These are phyloP conservation scores for Podaxis mareebaensis DNA, from an alignment of 768 basidiomycete genomes.

Conservation along the genomic window DNA sequence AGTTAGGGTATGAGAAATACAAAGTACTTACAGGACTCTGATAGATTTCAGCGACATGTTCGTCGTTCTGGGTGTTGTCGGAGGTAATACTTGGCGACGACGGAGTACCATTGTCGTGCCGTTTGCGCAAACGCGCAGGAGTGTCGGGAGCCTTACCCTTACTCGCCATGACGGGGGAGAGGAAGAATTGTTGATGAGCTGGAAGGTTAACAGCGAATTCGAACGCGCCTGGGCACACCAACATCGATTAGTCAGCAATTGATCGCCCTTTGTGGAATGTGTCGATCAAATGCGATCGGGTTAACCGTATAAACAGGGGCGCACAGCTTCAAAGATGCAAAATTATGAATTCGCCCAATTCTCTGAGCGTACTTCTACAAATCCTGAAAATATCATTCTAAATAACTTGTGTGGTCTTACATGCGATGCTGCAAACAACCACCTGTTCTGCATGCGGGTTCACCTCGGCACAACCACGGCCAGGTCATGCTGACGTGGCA, in stretches of 20 bases:
- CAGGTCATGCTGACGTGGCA: not conserved
- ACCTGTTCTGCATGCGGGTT: not conserved
- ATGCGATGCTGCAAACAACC: not conserved
- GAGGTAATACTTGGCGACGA: slow-evolving; percentile 22
- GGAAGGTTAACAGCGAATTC: slow-evolving; percentile 4
- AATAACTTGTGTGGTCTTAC: not conserved
- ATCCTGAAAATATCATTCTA: not conserved
- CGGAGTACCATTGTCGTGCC: slow-evolving; percentile 21
- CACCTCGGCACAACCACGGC: not conserved
- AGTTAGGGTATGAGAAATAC: not conserved
- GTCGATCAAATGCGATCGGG: not conserved
- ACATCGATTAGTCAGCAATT: slow-evolving; percentile 4
- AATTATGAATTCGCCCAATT: no score
- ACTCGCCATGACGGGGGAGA: slow-evolving; percentile 28
- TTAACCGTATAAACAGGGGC: no score
- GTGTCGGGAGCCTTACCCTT: slow-evolving; percentile 28
- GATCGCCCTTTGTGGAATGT: not conserved
- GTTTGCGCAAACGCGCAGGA: slow-evolving; percentile 13
- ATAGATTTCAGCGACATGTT: slow-evolving; percentile 50
- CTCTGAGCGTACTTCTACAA: no score
- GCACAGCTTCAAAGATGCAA: no score
- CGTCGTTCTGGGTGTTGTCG: slow-evolving; percentile 47
- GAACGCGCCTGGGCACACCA: slow-evolving; percentile 7
- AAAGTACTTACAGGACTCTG: slow-evolving; percentile 45
- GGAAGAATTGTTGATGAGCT: slow-evolving; percentile 15